Evolutionary conservation across 1,139 yeast genomes (phyloP), one percentile per base, ranked within the genome.

Genomic region (Yamadazyma songkhlaensis): DNA sequence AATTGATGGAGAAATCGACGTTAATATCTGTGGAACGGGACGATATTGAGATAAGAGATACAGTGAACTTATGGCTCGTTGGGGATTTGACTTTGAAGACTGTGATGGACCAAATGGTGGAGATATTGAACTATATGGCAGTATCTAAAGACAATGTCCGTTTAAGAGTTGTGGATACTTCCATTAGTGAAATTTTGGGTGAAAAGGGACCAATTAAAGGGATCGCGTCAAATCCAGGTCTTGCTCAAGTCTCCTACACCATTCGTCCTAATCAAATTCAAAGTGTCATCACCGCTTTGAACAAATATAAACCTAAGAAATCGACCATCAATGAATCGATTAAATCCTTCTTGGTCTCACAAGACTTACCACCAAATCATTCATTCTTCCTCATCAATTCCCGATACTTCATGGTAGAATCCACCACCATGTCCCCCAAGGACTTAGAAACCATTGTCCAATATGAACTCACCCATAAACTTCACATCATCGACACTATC

Each of bases 31-130:
- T 42, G 10, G 49, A 43, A 29, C 40, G 25, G 6, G 32, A 45
- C 23, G 38, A 46, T 36, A 33, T 50, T 14, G 42, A 40, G 3
- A 3, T 32, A 3, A 33, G 35, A 6, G 35, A 56, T 6, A 43
- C 61, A 1, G 54, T 59, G 0, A 66, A 81, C 0, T 46, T 79
- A 11, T 79, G 85, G 72, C 46, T 83, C 9, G 58, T 79, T 37
- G 89, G 87, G 10, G 77, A 80, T 49, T 67, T 80, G 37, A 59
- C 64, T 11, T 51, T 66, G 3, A 34, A 45, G 1, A 42, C 48
- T 2, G 56, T 72, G 11, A 38, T 70, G 12, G 47, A 57, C 2
- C 88, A 81, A 50, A 53, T 80, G 9, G 41, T 57, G 9, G 64
- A 62, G 24, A 29, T 64, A 4, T 48, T 70, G 31, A 45, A 43